A percentile compares a stretch with the other conserved stretches of the same genome.
Evolutionary conservation across 257 asterid species (phyloP).

Genomic region (Gentiana dahurica): DNA sequence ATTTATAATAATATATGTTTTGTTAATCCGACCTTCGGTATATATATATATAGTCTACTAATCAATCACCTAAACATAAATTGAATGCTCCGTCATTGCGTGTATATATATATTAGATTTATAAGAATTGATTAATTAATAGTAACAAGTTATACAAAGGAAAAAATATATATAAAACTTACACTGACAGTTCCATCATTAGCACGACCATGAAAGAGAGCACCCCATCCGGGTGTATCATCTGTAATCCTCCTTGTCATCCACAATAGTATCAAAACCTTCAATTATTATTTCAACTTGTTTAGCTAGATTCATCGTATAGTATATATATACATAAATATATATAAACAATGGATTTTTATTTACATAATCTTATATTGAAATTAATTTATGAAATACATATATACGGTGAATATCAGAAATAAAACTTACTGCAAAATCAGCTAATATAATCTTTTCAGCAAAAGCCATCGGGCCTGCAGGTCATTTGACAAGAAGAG

Average conservation of each 20-base stretch:
- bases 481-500: background rate
- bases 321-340: too few relatives aligned
- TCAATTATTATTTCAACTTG: background rate
- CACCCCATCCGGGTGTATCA: conserved; percentile 90
- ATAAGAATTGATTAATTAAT: background rate
- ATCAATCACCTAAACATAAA: background rate
- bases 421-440: conserved; percentile 48
- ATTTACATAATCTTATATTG: too few relatives aligned
- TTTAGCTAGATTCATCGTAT: too few relatives aligned
- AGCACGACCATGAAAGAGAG: conserved; percentile 60
- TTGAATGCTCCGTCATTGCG: too few relatives aligned
- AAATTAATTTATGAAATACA: background rate
- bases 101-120: too few relatives aligned
- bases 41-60: background rate
- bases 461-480: conserved; percentile 90
- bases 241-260: conserved; percentile 92
- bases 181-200: conserved; percentile 94
- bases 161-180: conserved; percentile 14
- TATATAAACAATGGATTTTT: too few relatives aligned
- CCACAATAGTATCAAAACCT: conserved; percentile 67
- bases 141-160: background rate
- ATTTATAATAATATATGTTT: too few relatives aligned
- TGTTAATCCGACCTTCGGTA: background rate
- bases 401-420: background rate
- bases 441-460: conserved; percentile 55